Conservation (phyloP, 2,329 filamentous ascomycete genomes). For the Daldinia sp. region DNA sequence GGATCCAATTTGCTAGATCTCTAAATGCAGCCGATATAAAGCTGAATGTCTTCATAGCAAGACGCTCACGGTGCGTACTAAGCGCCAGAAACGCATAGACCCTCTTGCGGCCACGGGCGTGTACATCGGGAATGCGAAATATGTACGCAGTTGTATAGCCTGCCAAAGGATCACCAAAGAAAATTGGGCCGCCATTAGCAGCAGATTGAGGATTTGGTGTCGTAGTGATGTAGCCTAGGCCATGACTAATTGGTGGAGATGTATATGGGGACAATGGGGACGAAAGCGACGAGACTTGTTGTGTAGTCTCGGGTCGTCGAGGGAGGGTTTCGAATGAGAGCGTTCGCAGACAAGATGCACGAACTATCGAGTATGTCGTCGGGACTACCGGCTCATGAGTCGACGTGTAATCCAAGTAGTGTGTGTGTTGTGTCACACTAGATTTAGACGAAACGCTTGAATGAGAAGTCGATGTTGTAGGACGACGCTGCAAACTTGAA, state of each 20-base stretch:
- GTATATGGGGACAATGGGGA: conserved; percentile 47
- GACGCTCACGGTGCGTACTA: conserved; percentile 69
- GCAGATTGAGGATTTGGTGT: conserved; percentile 57
- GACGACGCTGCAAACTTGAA: conserved; percentile 52
- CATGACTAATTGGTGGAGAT: conserved; percentile 48
- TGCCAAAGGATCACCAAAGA: conserved; percentile 71
- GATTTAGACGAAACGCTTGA: conserved; percentile 63
- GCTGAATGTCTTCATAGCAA: conserved; percentile 72
- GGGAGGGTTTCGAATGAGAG: conserved; percentile 73
- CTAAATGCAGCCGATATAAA: conserved; percentile 69
- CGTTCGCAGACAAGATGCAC: conserved; percentile 71
- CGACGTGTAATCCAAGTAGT: conserved; percentile 73
- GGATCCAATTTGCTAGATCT: conserved; percentile 72
- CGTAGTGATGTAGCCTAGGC: conserved; percentile 61
- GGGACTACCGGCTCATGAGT: conserved; percentile 70
- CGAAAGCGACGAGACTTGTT: conserved; percentile 42
- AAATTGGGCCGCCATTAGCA: conserved; percentile 70
- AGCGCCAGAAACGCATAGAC: conserved; percentile 73
- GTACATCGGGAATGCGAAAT: conserved; percentile 73
- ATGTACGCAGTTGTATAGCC: conserved; percentile 76
- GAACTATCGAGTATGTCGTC: conserved; percentile 71
- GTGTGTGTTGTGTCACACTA: conserved; percentile 62
- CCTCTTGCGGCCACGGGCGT: conserved; percentile 72
- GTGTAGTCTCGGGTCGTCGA: conserved; percentile 56
- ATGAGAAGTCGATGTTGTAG: conserved; percentile 58